Evolutionary conservation across 441 rosid species (phyloP), one percentile per base, ranked within the genome.

Genomic region (Viola pubescens): DNA sequence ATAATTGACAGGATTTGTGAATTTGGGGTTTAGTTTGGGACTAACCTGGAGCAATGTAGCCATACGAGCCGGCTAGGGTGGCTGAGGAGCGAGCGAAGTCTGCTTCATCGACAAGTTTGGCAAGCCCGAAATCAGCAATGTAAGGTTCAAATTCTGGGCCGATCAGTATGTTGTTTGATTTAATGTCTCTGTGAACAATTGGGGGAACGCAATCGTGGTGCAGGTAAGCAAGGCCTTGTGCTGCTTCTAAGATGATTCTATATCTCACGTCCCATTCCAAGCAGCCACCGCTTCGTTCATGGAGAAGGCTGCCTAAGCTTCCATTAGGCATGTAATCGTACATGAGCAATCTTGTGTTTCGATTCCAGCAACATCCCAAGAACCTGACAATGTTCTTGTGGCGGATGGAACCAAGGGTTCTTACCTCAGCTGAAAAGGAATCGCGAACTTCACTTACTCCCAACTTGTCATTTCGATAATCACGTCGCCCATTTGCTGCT

Each of bases 21-120:
- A 1, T 50, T 75, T 86, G 84, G 60, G 10, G 40, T 60, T 71
- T 75, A 48, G 41, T 0, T 14, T 10, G 10, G n/a, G 37, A 16
- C 77, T 73, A 45, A 85, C 91, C 91, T 4, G 91, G 92, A 56
- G 89, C 89, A 60, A 86, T 86, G 81, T 86, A 86, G 14, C 92
- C 92, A 42, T 78, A 83, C 42, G 92, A 83, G 14, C 92, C 92
- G 16, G 92, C 89, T 40, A 85, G 76, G 3, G 73, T 71, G 46
- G 74, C 69, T 52, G 89, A 74, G 49, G 66, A 77, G 46, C 62
- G 63, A 0, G 83, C 75, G 64, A 70, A 60, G 60, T 81, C 85
- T 52, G 86, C 67, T 61, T 75, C 72, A 60, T 77, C 80, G 56
- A 86, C 56, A 34, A 75, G 78, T 78, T 81, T 81, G 4, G 92